These are phyloP conservation scores for Atkinsonella texensis DNA, from an alignment of 2,329 filamentous ascomycete genomes.

Conservation along the genomic window DNA sequence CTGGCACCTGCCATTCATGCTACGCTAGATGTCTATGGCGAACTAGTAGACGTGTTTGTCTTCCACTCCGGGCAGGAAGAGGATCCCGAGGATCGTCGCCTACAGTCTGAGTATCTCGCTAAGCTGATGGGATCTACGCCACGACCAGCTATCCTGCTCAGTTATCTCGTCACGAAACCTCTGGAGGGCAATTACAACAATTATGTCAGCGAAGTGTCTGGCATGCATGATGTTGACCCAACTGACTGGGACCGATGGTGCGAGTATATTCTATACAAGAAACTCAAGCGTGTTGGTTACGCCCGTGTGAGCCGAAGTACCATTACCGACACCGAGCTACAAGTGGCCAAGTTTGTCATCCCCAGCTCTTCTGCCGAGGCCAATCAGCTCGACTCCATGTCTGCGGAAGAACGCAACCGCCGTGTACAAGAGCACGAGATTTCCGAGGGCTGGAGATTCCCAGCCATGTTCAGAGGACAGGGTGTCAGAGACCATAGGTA, in stretches of 20 bases:
- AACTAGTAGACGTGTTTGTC: constrained; percentile 84
- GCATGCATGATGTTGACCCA: constrained; percentile 91
- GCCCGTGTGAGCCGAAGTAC: constrained; percentile 78
- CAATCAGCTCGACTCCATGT: constrained; percentile 25
- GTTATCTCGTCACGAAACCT: constrained; percentile 86
- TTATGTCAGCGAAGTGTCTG: constrained; percentile 73
- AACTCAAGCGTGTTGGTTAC: constrained; percentile 73
- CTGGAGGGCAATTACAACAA: constrained; percentile 92
- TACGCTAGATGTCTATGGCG: constrained; percentile 87
- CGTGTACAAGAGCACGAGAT: constrained; percentile 60
- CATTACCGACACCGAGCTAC: constrained; percentile 94
- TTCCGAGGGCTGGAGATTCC: constrained; percentile 70
- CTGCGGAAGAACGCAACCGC: constrained; percentile 42
- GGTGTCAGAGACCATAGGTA: constrained; percentile 85
- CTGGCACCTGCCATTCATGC: constrained; percentile 92
- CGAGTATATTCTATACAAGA: constrained; percentile 96
- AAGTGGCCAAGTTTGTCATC: constrained; percentile 90
- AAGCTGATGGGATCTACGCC: constrained; percentile 75
- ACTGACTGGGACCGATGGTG: constrained; percentile 97
- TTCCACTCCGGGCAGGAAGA: constrained; percentile 99
- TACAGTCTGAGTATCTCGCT: constrained; percentile 77
- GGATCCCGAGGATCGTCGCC: constrained; percentile 77
- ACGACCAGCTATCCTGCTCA: constrained; percentile 74
- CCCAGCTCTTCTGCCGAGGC: constrained; percentile 50
- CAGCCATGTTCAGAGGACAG: constrained; percentile 67